Evolutionary conservation across 495 filamentous ascomycete species (phyloP).

Genomic region (Talaromyces nanjingensis): DNA sequence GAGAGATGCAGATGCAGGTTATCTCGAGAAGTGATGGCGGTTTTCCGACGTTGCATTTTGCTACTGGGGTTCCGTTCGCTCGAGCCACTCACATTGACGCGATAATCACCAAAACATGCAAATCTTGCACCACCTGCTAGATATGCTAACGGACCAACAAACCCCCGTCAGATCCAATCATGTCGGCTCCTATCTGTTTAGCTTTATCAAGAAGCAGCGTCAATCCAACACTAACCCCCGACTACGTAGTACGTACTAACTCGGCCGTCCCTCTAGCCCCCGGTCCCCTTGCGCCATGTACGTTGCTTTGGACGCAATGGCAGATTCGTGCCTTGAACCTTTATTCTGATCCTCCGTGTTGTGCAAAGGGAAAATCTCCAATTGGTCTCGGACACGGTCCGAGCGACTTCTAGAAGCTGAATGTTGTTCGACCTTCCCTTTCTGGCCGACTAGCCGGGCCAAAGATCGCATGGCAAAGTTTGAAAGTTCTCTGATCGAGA

Average conservation of each 20-base stretch:
- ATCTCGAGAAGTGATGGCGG: background rate
- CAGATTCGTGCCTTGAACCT: background rate
- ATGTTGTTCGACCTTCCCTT: background rate
- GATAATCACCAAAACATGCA: background rate
- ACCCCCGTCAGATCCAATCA: background rate
- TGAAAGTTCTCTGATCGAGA: background rate
- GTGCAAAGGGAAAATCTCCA: background rate
- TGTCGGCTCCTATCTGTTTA: background rate
- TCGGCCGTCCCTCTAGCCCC: background rate
- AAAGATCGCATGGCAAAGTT: background rate
- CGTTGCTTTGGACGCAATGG: background rate
- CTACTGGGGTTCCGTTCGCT: background rate
- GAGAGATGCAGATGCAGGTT: background rate
- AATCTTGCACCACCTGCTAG: background rate
- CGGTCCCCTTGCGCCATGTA: background rate
- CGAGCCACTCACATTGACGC: slow-evolving; percentile 2
- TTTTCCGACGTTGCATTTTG: slow-evolving; percentile 1
- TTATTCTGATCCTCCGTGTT: background rate
- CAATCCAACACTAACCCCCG: background rate
- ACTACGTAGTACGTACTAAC: background rate
- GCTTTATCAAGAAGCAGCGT: background rate
- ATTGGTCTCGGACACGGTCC: background rate
- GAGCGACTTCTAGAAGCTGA: background rate
- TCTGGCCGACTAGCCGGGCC: background rate
- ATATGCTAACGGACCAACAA: background rate